Evolutionary conservation across 768 basidiomycete species (phyloP).

Genomic region (Filobasidium floriforme): DNA sequence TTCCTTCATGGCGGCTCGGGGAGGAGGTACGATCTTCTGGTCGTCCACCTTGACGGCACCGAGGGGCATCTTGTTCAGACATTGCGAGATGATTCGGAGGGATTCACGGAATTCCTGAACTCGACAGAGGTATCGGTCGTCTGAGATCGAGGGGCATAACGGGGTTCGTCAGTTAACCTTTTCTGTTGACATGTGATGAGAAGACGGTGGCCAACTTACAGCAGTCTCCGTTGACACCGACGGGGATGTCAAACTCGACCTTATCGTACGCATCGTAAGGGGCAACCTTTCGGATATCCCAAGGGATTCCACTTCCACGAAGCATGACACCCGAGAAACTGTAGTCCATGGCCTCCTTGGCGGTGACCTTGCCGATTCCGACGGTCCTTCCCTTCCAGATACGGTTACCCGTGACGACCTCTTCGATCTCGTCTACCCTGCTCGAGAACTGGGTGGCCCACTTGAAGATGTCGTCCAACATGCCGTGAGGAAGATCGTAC

Average conservation of each 20-base stretch:
- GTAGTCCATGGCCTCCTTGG: slow-evolving; percentile 84
- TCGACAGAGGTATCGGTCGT: slow-evolving; percentile 93
- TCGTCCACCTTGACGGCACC: slow-evolving; percentile 93
- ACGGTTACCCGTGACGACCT: slow-evolving; percentile 92
- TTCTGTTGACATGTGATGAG: no score
- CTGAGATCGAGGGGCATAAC: slow-evolving; percentile 17
- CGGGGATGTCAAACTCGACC: slow-evolving; percentile 96
- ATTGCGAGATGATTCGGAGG: slow-evolving; percentile 77
- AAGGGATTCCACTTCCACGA: slow-evolving; percentile 81
- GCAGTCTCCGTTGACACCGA: slow-evolving; percentile 93
- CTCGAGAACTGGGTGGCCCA: slow-evolving; percentile 92
- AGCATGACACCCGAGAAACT: slow-evolving; percentile 96
- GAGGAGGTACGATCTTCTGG: slow-evolving; percentile 92
- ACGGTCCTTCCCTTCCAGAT: slow-evolving; percentile 96
- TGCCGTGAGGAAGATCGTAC: slow-evolving; percentile 93
- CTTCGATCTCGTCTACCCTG: slow-evolving; percentile 93
- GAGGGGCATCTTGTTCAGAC: slow-evolving; percentile 91
- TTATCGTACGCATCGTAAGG: slow-evolving; percentile 97
- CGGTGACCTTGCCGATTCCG: slow-evolving; percentile 81
- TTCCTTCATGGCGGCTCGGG: slow-evolving; percentile 97
- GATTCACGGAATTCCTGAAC: slow-evolving; percentile 98
- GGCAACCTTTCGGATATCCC: slow-evolving; percentile 80
- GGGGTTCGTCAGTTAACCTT: not conserved
- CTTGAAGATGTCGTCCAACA: slow-evolving; percentile 95
- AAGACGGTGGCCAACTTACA: slow-evolving; percentile 50